A percentile compares a stretch with the other conserved stretches of the same genome.
Conservation (phyloP, 2,329 filamentous ascomycete species). For the Truncatella angustata region DNA sequence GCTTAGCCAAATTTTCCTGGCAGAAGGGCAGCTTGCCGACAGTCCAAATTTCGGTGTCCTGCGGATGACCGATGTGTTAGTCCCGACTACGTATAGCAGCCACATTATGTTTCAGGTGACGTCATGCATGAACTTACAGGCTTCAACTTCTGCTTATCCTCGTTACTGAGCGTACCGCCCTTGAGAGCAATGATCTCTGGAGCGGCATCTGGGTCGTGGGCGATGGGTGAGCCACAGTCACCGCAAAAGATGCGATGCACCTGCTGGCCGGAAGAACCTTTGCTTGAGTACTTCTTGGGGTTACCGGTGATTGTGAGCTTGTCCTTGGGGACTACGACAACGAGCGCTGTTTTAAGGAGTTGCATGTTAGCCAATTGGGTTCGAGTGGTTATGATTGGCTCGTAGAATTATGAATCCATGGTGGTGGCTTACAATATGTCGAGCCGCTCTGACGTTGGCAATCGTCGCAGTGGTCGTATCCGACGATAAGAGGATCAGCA, state of each 20-base stretch:
- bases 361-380: conserved; percentile 12
- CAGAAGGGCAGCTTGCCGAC: conserved; percentile 68
- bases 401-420: neutral
- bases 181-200: conserved; percentile 69
- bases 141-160: conserved; percentile 68
- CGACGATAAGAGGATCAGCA: conserved; percentile 37
- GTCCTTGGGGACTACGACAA: conserved; percentile 63
- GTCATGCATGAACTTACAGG: conserved; percentile 44
- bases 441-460: conserved; percentile 70
- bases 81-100: neutral
- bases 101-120: neutral
- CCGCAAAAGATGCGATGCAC: conserved; percentile 70
- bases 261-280: conserved; percentile 57
- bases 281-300: conserved; percentile 62
- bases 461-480: conserved; percentile 72
- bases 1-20: conserved; percentile 61
- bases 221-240: conserved; percentile 68
- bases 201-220: conserved; percentile 69
- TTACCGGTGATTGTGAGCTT: conserved; percentile 63
- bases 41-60: conserved; percentile 70
- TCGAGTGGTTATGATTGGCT: neutral
- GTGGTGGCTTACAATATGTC: conserved; percentile 56
- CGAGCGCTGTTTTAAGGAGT: conserved; percentile 48
- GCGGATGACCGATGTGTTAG: conserved; percentile 6
- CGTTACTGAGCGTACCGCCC: conserved; percentile 60